Evolutionary conservation across 257 asterid genomes (phyloP), one percentile per base, ranked within the genome.

Genomic region (Haberlea rhodopensis): DNA sequence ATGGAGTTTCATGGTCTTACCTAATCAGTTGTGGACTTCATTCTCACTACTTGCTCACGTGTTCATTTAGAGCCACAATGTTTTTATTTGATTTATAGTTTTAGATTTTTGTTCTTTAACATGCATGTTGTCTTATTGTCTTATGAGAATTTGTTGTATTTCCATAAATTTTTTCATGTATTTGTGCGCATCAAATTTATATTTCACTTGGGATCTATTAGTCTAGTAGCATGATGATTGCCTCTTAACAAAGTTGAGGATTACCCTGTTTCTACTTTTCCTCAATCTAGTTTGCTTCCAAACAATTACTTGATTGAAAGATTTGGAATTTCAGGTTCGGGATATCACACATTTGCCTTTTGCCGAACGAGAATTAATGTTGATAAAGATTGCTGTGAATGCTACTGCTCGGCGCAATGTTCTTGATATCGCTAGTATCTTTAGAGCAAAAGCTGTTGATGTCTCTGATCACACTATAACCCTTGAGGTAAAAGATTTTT

Each of bases 401-500:
- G 84, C 98, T 60, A 60, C 96, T 63, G 98, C 96, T 23, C 84
- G 98, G 3, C 86, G 98, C 59, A 83, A 82, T 73, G 96, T 91
- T 73, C 98, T 91, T 29, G 98, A 91, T 68, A 91, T 91, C 71
- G 98, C 98, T 31, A 91, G 98, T 80, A 91, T 91, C 73, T 91
- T 91, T 75, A 84, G 98, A 78, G 98, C 98, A 60, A 91, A 85
- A 78, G 95, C 98, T 70, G 92, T 45, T 76, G 98, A 91, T 75
- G 96, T 91, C 67, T 91, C 98, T 70, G 96, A 87, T 77, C 98
- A 91, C 79, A 91, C 98, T 46, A 87, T 91, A 46, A 91, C 98
- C 71, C 96, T 91, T 5, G 96, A 91, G 98, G 98, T 86, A 73
- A 51, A 8, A 54, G 57, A 19, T 69, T 40, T 63, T 19, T 70